Evolutionary conservation across 2,329 filamentous ascomycete genomes (phyloP).

Genomic region (Chalaropsis thielavioides): DNA sequence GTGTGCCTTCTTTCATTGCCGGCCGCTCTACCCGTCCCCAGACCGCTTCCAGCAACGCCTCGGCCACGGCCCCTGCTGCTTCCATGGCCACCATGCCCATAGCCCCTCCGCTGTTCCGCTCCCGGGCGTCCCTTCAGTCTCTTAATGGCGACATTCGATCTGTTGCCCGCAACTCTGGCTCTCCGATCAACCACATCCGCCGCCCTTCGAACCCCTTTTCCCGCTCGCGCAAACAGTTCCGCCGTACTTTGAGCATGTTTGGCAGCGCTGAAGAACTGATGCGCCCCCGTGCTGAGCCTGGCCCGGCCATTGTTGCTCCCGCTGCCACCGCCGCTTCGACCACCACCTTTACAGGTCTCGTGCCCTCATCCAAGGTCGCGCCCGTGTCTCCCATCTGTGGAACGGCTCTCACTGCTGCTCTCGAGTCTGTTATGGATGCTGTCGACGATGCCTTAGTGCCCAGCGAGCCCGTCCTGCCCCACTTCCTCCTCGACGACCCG

Average conservation of each 20-base stretch:
- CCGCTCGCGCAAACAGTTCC: slow-evolving; percentile 74
- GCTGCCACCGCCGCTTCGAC: background rate
- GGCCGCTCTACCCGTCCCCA: slow-evolving; percentile 45
- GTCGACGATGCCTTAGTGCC: slow-evolving; percentile 48
- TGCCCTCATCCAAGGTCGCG: background rate
- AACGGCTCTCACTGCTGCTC: slow-evolving; percentile 31
- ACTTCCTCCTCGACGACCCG: slow-evolving; percentile 67
- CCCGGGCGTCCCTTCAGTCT: slow-evolving; percentile 19
- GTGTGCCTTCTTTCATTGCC: slow-evolving; percentile 38
- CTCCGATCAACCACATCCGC: slow-evolving; percentile 59
- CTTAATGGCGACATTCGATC: slow-evolving; percentile 10
- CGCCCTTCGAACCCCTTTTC: slow-evolving; percentile 58
- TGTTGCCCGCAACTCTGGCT: slow-evolving; percentile 33
- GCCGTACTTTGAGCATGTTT: slow-evolving; percentile 94
- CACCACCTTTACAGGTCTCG: background rate
- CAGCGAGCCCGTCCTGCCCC: slow-evolving; percentile 61
- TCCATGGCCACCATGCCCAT: slow-evolving; percentile 24
- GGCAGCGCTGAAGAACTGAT: slow-evolving; percentile 81
- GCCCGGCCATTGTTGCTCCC: slow-evolving; percentile 23
- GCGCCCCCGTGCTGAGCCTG: slow-evolving; percentile 46
- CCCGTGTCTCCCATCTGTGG: slow-evolving; percentile 10
- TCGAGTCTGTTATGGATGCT: slow-evolving; percentile 63
- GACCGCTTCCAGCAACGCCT: slow-evolving; percentile 24
- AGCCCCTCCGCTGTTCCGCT: slow-evolving; percentile 37
- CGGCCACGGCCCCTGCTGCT: background rate